Base-by-base conservation (phyloP, 139 green algal species). In the Nannochloris sp. region DNA sequence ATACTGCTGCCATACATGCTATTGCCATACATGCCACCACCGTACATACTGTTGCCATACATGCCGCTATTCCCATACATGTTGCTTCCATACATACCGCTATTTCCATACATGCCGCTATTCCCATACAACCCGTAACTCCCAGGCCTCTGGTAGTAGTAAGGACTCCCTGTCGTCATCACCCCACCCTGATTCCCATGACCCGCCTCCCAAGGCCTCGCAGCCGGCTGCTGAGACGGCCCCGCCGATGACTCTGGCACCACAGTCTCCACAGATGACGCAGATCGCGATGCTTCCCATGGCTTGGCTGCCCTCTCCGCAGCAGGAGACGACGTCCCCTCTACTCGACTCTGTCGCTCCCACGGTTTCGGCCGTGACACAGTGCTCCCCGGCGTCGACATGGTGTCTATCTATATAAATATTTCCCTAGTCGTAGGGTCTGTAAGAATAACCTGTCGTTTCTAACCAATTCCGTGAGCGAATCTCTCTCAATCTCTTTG, bases 261-360 rank as follows among this genome's bases (percentile, higher is more conserved):
- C 7, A 58, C 51, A 34, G 51, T 58, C 9, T 18, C 21, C 6
- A 16, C 19, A 25, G 12, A 18, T 18, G 19, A 48, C 31, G 61
- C 70, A 27, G 36, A 59, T 9, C 57, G 49, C 0, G 62, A 64
- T 40, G 8, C 34, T 36, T 88, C 82, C 82, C 82, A 88, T 4
- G 82, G 82, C 57, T 88, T 88, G 24, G 82, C 72, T 4, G 81
- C 70, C 1, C 65, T 50, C 11, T 74, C 57, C 4, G 61, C 67
- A 2, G 50, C 36, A 19, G 53, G 70, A 60, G 61, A 23, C 6
- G 29, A 31, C 11, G 61, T 34, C 11, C 12, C 36, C 9, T 25
- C 44, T 0, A 9, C 53, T 10, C 21, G 29, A 15, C 56, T 59
- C 53, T 34, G 37, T n/a, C 74, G 61, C 64, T 83, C 76, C 76